Conservation (phyloP, 306 rosid species). For the Acacia acuminata region DNA sequence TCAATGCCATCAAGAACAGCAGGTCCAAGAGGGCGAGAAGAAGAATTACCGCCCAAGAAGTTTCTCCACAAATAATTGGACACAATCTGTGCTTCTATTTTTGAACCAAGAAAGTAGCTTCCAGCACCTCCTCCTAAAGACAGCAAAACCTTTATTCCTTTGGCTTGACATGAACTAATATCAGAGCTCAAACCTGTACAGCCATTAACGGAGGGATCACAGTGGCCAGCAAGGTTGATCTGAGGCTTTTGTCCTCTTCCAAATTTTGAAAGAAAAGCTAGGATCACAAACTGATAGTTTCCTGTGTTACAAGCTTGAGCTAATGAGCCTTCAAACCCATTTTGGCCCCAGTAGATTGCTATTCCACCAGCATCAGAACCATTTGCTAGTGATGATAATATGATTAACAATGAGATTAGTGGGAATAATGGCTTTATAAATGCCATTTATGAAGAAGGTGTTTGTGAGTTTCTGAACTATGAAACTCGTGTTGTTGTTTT, state of each 20-base stretch:
- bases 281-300: conserved; percentile 35
- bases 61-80: conserved; percentile 46
- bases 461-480: neutral
- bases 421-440: neutral
- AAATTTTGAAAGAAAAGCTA: conserved; percentile 47
- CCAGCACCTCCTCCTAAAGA: conserved; percentile 50
- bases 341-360: conserved; percentile 49
- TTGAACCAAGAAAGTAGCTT: conserved; percentile 36
- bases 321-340: conserved; percentile 36
- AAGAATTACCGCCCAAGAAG: conserved; percentile 45
- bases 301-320: conserved; percentile 40
- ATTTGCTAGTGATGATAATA: conserved; percentile 28
- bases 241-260: conserved; percentile 42
- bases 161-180: conserved; percentile 45
- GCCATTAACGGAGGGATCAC: conserved; percentile 37
- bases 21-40: conserved; percentile 47
- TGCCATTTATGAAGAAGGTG: conserved; percentile 14
- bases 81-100: conserved; percentile 36
- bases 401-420: conserved; percentile 21
- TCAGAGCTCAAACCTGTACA: conserved; percentile 33
- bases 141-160: conserved; percentile 44
- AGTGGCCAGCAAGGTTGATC: conserved; percentile 46
- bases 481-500: neutral
- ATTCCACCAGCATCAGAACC: conserved; percentile 38
- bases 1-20: conserved; percentile 51